Conservation (phyloP, 1,284 basidiomycete genomes). For the Pulveroboletus sp. region DNA sequence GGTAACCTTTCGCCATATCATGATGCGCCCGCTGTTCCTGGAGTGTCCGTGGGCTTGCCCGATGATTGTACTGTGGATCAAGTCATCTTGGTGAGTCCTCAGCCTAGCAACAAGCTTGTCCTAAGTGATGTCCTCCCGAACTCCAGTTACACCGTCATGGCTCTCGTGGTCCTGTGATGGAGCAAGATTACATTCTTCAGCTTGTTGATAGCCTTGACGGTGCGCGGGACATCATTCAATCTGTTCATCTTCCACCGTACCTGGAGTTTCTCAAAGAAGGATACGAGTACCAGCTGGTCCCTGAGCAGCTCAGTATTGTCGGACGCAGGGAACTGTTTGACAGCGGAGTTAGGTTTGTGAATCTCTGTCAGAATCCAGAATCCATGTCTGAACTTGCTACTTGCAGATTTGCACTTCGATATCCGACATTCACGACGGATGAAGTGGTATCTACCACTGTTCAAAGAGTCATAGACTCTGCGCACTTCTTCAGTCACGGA, state of each 20-base stretch:
- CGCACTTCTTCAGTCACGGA: constrained; percentile 20
- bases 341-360: constrained; percentile 20
- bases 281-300: constrained; percentile 36
- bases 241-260: constrained; percentile 35
- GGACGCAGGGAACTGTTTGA: constrained; percentile 22
- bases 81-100: constrained; percentile 38
- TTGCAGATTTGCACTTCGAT: constrained; percentile 22
- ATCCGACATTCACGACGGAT: constrained; percentile 31
- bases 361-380: neutral
- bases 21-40: constrained; percentile 36
- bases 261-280: constrained; percentile 45
- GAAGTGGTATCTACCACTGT: constrained; percentile 42
- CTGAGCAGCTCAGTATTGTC: constrained; percentile 20
- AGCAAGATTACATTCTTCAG: constrained; percentile 34
- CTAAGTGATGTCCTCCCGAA: neutral
- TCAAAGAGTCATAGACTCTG: constrained; percentile 31
- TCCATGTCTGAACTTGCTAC: neutral
- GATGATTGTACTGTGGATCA: constrained; percentile 46
- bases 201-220: constrained; percentile 39
- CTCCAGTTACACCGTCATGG: constrained; percentile 29
- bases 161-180: constrained; percentile 27
- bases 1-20: constrained; percentile 45
- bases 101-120: neutral
- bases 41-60: constrained; percentile 40
- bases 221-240: constrained; percentile 33